Evolutionary conservation across 225 moss, liverwort and hornwort species (phyloP).

Genomic region (Neckera pumila): DNA sequence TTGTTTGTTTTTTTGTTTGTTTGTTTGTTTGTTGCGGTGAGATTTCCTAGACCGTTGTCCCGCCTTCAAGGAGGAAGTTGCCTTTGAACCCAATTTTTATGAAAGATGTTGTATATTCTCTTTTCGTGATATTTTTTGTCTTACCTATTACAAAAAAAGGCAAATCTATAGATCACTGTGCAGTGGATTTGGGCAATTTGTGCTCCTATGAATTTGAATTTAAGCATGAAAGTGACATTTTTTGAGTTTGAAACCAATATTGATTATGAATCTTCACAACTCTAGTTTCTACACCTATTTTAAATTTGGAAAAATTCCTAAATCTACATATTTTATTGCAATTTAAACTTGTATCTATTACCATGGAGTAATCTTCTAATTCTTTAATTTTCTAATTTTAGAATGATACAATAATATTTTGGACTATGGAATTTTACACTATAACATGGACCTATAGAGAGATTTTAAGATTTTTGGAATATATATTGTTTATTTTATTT

Average conservation of each 20-base stretch:
- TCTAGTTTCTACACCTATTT: neutral
- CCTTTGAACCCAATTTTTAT: neutral
- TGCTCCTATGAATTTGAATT: neutral
- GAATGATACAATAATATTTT: neutral
- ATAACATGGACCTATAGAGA: too few relatives aligned
- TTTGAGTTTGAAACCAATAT: fast-evolving
- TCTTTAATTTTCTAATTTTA: neutral
- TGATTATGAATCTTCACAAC: neutral
- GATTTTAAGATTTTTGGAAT: neutral
- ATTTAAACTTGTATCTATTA: neutral
- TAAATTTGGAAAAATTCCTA: neutral
- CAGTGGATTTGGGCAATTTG: neutral
- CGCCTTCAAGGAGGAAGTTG: too few relatives aligned
- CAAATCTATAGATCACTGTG: fast-evolving
- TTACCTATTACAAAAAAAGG: neutral
- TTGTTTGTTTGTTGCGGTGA: too few relatives aligned
- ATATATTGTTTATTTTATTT: neutral
- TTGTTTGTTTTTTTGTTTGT: too few relatives aligned
- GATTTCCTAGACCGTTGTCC: too few relatives aligned
- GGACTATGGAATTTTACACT: fast-evolving
- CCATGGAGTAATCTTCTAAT: fast-evolving
- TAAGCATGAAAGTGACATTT: too few relatives aligned
- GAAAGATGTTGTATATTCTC: neutral
- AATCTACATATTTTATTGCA: neutral
- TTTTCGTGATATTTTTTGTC: neutral